Conservation (phyloP, 371 early-diverging fungal species). For the Zancudomyces culisetae region DNA sequence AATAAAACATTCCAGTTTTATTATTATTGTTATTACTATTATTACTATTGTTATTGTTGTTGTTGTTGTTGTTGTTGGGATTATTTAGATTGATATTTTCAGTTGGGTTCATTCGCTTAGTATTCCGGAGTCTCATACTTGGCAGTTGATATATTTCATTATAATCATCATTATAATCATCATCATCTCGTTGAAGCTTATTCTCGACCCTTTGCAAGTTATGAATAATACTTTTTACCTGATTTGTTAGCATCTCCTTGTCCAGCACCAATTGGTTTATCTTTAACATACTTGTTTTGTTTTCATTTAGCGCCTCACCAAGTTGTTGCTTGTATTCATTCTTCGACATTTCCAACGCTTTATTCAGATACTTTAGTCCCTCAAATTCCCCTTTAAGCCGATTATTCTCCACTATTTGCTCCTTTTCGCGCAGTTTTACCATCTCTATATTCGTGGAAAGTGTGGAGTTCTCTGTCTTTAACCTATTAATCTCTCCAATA, state of each 20-base stretch:
- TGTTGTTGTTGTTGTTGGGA: background rate
- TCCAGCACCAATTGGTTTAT: background rate
- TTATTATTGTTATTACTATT: background rate
- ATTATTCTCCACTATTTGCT: background rate
- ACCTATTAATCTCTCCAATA: background rate
- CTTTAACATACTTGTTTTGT: background rate
- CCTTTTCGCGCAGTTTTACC: background rate
- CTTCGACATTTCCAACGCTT: background rate
- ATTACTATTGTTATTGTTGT: background rate
- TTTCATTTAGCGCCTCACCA: background rate
- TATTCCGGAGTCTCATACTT: background rate
- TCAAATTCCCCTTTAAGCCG: background rate
- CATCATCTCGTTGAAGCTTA: background rate
- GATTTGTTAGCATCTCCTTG: background rate
- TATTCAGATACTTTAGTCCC: background rate
- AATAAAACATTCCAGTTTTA: background rate
- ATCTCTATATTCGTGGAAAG: background rate
- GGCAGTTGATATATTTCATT: background rate
- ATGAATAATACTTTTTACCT: background rate
- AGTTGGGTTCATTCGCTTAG: background rate
- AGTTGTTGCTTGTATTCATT: slow-evolving; percentile 1
- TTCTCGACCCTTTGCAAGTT: background rate
- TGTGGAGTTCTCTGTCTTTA: background rate
- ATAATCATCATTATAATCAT: background rate
- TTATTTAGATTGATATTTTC: background rate